phyloP scores from a whole-genome alignment of 2,329 filamentous ascomycete genomes.

The Blastomyces gilchristii region DNA sequence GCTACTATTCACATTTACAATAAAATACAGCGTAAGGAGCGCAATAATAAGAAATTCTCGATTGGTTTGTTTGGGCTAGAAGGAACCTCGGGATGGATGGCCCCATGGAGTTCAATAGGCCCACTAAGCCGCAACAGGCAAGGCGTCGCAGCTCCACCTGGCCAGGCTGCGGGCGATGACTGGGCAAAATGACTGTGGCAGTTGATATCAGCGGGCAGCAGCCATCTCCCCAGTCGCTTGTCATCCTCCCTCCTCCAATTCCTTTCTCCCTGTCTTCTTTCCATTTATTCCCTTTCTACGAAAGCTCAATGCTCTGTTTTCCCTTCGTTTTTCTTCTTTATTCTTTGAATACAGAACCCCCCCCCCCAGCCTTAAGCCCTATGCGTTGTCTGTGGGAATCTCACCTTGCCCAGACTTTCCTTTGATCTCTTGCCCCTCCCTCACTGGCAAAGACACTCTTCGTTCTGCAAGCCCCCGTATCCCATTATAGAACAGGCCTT shows the following conservation, averaged over 20 bases:
- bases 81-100: background rate
- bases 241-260: background rate
- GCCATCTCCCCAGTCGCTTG: background rate
- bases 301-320: background rate
- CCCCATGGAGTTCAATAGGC: no score
- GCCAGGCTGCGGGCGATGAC: background rate
- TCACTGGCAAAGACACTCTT: background rate
- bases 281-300: background rate
- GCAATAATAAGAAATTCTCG: background rate
- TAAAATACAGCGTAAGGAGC: background rate
- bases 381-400: background rate
- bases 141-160: background rate
- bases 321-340: background rate
- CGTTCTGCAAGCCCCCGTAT: background rate
- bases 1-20: background rate
- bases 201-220: background rate
- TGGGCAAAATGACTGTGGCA: background rate
- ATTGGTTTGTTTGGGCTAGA: background rate
- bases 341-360: background rate
- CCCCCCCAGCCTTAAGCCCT: background rate
- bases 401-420: background rate
- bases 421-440: conserved; percentile 1
- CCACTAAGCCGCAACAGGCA: background rate
- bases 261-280: background rate
- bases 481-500: background rate